Base-by-base conservation (phyloP, 2,329 filamentous ascomycete species). In the Apiospora phragmitis region DNA sequence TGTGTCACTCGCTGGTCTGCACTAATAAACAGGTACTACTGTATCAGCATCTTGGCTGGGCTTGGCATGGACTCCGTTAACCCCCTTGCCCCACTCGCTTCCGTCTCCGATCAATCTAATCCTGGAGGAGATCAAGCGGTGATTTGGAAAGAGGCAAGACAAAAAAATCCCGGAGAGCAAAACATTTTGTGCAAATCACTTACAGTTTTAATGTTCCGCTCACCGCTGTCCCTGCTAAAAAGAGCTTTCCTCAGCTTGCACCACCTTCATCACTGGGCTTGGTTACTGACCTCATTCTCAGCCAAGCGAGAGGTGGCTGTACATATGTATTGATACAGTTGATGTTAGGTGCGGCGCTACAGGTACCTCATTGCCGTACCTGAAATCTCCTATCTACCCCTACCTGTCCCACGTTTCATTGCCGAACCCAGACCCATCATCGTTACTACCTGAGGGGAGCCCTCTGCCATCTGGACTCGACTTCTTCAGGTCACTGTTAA, bases 351-450 rank as follows among this genome's bases (percentile, higher is more conserved):
- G 12, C 32, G 55, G 38, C n/a, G n/a, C n/a, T 38, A 62, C 32
- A 62, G 9, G 18, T 38, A 62, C 55, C 21, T 12, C 18, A 21
- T 12, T 3, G 32, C 29, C 21, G 55, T 38, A 62, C 55, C 32
- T 62, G 55, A 38, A n/a, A 62, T 62, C 55, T 16, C 32, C 55
- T 38, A 62, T 12, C 32, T 38, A 21, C 55, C 55, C 55, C 55
- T 38, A 24, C 32, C n/a, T n/a, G 55, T 32, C 29, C 55, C 55
- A 62, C 55, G 55, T 62, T 62, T 62, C 55, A 62, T 62, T 62
- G 55, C 32, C 55, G 32, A 2, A 18, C 21, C 21, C 32, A 32
- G 51, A 26, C 51, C 32, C 55, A 35, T 62, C 55, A 9, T 14
- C 55, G 14, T n/a, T 62, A 21, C 21, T n/a, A 62, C 55, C 32